Evolutionary conservation across 2,329 filamentous ascomycete genomes (phyloP).

Genomic region (Lomentospora prolificans): DNA sequence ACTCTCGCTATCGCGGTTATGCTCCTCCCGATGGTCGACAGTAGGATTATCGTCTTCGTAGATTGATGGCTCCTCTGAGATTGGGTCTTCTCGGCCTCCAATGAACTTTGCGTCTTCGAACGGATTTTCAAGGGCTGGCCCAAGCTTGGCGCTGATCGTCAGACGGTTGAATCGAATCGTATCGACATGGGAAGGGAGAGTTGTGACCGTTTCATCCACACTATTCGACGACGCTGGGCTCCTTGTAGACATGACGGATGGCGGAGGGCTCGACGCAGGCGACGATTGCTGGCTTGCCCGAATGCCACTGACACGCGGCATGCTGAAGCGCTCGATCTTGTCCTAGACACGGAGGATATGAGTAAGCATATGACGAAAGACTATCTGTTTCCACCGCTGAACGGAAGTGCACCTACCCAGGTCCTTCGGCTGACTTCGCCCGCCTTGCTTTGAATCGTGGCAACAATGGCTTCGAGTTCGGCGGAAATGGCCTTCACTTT

Average conservation of each 20-base stretch:
- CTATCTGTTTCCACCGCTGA: no score
- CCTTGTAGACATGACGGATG: constrained; percentile 1
- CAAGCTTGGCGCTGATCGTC: constrained; percentile 1
- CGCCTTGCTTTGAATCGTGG: constrained; percentile 78
- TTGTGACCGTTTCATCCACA: neutral
- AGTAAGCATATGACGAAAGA: neutral
- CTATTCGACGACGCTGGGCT: constrained; percentile 4
- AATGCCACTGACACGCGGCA: neutral
- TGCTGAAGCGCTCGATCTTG: constrained; percentile 6
- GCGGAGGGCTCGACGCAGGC: neutral
- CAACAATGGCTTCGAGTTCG: constrained; percentile 65
- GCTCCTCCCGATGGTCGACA: neutral
- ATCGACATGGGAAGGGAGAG: neutral
- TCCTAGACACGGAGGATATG: neutral
- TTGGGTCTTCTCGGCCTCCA: neutral
- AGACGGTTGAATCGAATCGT: neutral
- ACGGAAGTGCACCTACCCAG: constrained; percentile 46
- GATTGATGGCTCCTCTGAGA: no score
- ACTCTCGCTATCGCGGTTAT: neutral
- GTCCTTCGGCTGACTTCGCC: constrained; percentile 73
- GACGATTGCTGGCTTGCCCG: neutral
- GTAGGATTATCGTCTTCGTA: no score
- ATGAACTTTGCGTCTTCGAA: neutral
- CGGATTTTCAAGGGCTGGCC: constrained; percentile 1
- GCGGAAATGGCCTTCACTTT: constrained; percentile 60